Conservation (phyloP, 768 basidiomycete genomes). For the Dacryopinax spathularia region DNA sequence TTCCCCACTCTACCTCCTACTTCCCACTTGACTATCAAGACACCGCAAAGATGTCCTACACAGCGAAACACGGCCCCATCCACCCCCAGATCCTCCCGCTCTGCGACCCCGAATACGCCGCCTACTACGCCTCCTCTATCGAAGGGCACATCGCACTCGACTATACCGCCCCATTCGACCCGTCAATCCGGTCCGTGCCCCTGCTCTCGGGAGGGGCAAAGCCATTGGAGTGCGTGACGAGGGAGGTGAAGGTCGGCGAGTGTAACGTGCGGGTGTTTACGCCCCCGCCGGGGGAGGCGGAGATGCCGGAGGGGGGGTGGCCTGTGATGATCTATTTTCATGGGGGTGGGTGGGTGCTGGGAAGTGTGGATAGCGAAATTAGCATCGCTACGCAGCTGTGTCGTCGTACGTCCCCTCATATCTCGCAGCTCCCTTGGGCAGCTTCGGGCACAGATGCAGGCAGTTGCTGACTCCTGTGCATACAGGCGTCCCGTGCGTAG, state of each 20-base stretch:
- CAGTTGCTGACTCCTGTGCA: not conserved
- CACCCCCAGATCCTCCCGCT: constrained; percentile 43
- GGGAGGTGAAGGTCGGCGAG: constrained; percentile 34
- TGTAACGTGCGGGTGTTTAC: constrained; percentile 50
- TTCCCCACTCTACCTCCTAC: not conserved
- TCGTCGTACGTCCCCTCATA: constrained; percentile 27
- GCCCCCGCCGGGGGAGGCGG: constrained; percentile 31
- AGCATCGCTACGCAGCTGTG: constrained; percentile 49
- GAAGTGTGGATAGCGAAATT: constrained; percentile 42
- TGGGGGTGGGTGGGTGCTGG: constrained; percentile 67
- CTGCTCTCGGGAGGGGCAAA: constrained; percentile 43
- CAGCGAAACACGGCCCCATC: constrained; percentile 28
- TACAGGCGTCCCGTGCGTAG: constrained; percentile 45
- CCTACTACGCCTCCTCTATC: constrained; percentile 36
- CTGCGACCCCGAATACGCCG: constrained; percentile 53
- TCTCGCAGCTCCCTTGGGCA: not conserved
- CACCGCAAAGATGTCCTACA: not conserved
- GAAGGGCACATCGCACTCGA: constrained; percentile 30
- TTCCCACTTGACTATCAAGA: not conserved
- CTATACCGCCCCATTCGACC: constrained; percentile 50
- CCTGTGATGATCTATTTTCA: constrained; percentile 62
- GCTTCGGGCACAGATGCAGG: no score
- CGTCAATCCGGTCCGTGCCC: constrained; percentile 37
- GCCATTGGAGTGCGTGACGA: constrained; percentile 25
- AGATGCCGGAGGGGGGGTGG: constrained; percentile 43